Conservation (phyloP, 805 yeast genomes). For the Metschnikowia proteae region DNA sequence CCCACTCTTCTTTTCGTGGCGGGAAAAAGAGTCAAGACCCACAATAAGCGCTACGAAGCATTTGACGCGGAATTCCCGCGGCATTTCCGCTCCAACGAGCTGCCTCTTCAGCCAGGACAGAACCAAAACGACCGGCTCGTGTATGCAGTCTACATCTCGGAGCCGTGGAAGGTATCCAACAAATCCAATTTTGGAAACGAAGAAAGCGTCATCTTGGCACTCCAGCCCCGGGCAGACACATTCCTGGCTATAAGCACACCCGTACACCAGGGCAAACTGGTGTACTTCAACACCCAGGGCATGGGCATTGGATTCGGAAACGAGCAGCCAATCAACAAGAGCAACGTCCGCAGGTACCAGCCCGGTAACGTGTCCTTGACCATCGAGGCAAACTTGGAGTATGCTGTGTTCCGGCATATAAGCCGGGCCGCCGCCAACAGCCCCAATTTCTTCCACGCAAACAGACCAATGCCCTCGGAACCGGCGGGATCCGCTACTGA, state of each 20-base stretch:
- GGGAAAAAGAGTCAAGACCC: constrained; percentile 52
- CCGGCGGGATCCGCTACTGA: constrained; percentile 12
- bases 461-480: background rate
- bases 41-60: constrained; percentile 46
- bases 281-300: constrained; percentile 69
- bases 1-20: constrained; percentile 70
- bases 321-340: constrained; percentile 55
- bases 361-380: constrained; percentile 82
- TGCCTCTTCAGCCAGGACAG: constrained; percentile 30
- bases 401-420: constrained; percentile 71
- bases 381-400: constrained; percentile 73
- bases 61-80: constrained; percentile 49
- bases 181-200: constrained; percentile 68
- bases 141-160: constrained; percentile 60
- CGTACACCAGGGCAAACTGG: constrained; percentile 33
- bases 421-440: constrained; percentile 33
- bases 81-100: constrained; percentile 27
- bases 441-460: constrained; percentile 23
- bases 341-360: constrained; percentile 40
- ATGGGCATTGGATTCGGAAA: constrained; percentile 84
- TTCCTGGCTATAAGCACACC: constrained; percentile 34
- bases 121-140: constrained; percentile 42
- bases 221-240: constrained; percentile 62
- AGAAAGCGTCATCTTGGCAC: constrained; percentile 55
- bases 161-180: constrained; percentile 77